Evolutionary conservation across 768 basidiomycete genomes (phyloP), one percentile per base, ranked within the genome.

Genomic region (Gautieria morchelliformis): DNA sequence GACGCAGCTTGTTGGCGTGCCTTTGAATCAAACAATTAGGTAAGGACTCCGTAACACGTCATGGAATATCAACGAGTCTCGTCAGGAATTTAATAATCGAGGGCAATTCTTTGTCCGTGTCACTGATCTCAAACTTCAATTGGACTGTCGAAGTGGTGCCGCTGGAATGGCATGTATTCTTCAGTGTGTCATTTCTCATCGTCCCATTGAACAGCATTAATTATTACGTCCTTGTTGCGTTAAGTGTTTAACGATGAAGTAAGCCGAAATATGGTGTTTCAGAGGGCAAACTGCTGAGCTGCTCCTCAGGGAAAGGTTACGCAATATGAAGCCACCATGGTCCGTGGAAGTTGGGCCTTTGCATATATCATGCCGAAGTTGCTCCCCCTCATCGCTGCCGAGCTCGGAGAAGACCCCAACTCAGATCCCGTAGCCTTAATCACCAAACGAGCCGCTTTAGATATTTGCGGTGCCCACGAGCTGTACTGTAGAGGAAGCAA

Each of bases 61-160:
- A 30, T 30, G 27, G 32, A 2, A 49, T 14, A 30, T 30, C 12
- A 49, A 49, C 8, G 17, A 22, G 8, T 22, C 8, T 44, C 5
- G 9, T 17, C 22, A 49, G 48, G 24, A 49, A 49, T 49, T 49
- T 49, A 24, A 49, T 49, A 14, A 49, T 49, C 48, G 48, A 49
- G n/a, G 48, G 48, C 15, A 49, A 49, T n/a, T 49, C 48, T 1
- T n/a, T 49, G 24, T 49, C 32, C 24, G 48, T 49, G 22, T 49
- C 48, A 49, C 17, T 49, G 3, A n/a, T 33, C 32, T 17, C 48
- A 15, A 49, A 30, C 32, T 49, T 49, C 48, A 33, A 49, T 17
- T 49, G 48, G 48, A 49, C 48, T 15, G 48, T 49, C 14, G 48
- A 49, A 30, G 48, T 49, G 32, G 48, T 49, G 48, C 48, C 48